Conservation (phyloP, 352 stramenopile genomes). For the Salisapilia sapeloensis region DNA sequence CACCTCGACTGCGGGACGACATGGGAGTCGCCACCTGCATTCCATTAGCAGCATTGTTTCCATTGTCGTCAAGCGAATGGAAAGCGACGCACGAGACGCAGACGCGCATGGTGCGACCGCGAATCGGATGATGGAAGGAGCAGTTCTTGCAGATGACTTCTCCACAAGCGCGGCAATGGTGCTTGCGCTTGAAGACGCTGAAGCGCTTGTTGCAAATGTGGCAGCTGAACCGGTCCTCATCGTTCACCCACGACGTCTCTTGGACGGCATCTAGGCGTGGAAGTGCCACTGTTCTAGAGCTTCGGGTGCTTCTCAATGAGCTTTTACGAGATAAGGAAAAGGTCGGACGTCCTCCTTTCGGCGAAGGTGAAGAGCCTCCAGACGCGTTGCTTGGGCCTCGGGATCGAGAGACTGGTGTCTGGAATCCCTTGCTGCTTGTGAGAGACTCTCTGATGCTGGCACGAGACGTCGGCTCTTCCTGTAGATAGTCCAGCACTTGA, state of each 20-base stretch:
- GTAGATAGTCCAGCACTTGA: too few species aligned
- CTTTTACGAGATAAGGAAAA: slow-evolving; percentile 36
- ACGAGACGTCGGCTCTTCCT: too few species aligned
- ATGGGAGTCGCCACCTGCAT: slow-evolving; percentile 47
- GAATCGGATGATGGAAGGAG: slow-evolving; percentile 69
- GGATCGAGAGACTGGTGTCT: too few species aligned
- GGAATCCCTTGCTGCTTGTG: too few species aligned
- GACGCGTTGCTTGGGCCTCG: slow-evolving; percentile 10
- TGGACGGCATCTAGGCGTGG: slow-evolving; percentile 62
- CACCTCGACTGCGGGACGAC: slow-evolving; percentile 12
- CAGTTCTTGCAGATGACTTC: slow-evolving; percentile 79
- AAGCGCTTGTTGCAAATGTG: slow-evolving; percentile 82
- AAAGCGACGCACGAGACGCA: slow-evolving; percentile 75
- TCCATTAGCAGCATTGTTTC: too few species aligned
- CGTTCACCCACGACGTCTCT: slow-evolving; percentile 70
- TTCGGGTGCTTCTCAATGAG: slow-evolving; percentile 58
- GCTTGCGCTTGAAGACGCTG: slow-evolving; percentile 79
- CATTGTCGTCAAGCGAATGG: slow-evolving; percentile 65
- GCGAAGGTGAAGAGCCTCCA: slow-evolving; percentile 3
- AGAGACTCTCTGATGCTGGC: too few species aligned
- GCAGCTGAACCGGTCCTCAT: slow-evolving; percentile 72
- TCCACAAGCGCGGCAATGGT: slow-evolving; percentile 71
- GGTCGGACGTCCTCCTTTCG: slow-evolving; percentile 8
- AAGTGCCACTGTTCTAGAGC: slow-evolving; percentile 49
- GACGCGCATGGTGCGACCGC: slow-evolving; percentile 71